A percentile compares a stretch with the other conserved stretches of the same genome.
Conservation (phyloP, 257 asterid species). For the Solanum piurae region DNA sequence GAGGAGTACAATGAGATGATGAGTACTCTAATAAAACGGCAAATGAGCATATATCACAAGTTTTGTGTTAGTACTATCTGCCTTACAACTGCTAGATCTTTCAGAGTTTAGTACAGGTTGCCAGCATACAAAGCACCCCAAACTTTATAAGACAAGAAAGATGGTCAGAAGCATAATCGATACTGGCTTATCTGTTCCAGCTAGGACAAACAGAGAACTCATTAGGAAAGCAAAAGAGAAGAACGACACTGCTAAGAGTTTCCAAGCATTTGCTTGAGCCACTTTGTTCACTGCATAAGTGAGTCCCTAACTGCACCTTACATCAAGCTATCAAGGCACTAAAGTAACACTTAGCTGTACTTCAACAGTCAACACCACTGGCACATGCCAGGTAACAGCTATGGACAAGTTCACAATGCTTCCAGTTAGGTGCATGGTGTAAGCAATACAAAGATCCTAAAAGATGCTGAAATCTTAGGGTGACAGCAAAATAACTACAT, state of each 20-base stretch:
- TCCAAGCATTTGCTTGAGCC: neutral
- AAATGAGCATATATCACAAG: neutral
- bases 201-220: neutral
- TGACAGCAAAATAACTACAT: conserved; percentile 82
- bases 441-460: neutral
- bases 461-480: conserved; percentile 30
- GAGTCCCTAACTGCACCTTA: neutral
- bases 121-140: neutral
- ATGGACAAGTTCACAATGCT: neutral
- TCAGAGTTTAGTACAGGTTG: neutral
- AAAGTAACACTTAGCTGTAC: neutral
- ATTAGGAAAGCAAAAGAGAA: neutral
- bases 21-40: neutral
- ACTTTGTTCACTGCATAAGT: neutral
- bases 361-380: neutral
- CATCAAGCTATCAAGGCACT: neutral
- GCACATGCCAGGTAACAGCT: neutral
- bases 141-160: neutral
- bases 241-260: neutral
- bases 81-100: neutral
- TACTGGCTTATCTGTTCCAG: neutral
- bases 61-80: neutral
- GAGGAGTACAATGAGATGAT: neutral
- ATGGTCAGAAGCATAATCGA: neutral
- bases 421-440: neutral